Base-by-base conservation (phyloP, 768 basidiomycete genomes). In the Exidia glandulosa region DNA sequence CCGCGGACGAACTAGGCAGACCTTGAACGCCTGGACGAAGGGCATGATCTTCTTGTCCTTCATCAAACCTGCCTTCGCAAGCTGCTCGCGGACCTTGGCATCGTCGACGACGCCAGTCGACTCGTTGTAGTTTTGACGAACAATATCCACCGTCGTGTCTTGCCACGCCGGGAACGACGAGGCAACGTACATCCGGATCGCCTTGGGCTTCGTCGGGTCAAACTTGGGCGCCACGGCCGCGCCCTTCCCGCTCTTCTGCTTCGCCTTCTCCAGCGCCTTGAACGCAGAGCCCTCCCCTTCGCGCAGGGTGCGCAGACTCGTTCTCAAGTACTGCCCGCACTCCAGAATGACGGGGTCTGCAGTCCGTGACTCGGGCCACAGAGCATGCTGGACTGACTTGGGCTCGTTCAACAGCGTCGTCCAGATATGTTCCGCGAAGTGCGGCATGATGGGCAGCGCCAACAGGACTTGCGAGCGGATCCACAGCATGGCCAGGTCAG, bases 31-130 rank as follows among this genome's bases (percentile, higher is more conserved):
- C 61, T 95, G 90, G 52, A 94, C 83, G 74, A 95, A 97, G 5
- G 94, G 94, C 95, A 97, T 98, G 45, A 81, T 81, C 47, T 86
- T 83, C 77, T 98, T 98, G 75, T 98, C 93, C 80, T 96, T 97
- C 74, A 94, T 86, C 70, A 97, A 69, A 3, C 90, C 93, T 25
- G 77, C 79, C 69, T 82, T 77, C 9, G 78, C 79, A 70, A 98
- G 70, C 64, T 81, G 65, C 66, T 83, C 76, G 70, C 85, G 81
- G 57, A 94, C 82, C 70, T 84, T 86, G 36, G 75, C 83, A 68
- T 97, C 94, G 68, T 99, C 90, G 33, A 97, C 86, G 65, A 77
- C 80, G 60, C 83, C 79, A 30, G 75, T 74, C 58, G 74, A 73
- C 58, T 76, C 76, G 45, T 74, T 74, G 66, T 87, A 94, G 29